Evolutionary conservation across 371 early-diverging fungal genomes (phyloP).

Genomic region (Saksenaea vasiformis): DNA sequence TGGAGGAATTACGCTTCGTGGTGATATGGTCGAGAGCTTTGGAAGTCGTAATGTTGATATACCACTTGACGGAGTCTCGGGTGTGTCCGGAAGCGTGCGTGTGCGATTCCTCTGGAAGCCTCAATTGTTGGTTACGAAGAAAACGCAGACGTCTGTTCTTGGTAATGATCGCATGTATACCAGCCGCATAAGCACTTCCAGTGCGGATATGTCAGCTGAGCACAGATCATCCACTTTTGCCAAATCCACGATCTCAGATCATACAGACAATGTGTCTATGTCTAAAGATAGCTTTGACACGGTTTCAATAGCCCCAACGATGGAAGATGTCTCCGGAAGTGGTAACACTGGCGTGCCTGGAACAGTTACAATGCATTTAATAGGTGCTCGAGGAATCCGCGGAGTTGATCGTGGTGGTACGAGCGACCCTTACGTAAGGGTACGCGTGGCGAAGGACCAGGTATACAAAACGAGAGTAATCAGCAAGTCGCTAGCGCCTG

Average conservation of each 20-base stretch:
- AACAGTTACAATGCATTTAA: conserved; percentile 38
- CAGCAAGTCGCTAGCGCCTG: conserved; percentile 71
- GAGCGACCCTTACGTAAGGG: conserved; percentile 56
- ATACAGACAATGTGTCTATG: conserved; percentile 1
- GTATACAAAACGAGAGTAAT: conserved; percentile 73
- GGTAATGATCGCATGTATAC: conserved; percentile 16
- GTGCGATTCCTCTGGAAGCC: conserved; percentile 51
- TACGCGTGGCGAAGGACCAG: conserved; percentile 51
- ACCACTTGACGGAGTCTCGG: conserved; percentile 42
- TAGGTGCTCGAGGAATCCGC: conserved; percentile 57
- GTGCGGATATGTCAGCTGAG: not conserved
- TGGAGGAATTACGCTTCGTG: conserved; percentile 42
- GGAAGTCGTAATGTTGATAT: conserved; percentile 31
- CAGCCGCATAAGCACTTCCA: conserved; percentile 5
- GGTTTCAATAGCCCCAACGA: conserved; percentile 9
- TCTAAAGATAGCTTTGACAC: conserved; percentile 14
- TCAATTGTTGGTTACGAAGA: conserved; percentile 33
- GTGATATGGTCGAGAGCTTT: conserved; percentile 48
- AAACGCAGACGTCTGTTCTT: conserved; percentile 43
- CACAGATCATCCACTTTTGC: not conserved
- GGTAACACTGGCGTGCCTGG: conserved; percentile 19
- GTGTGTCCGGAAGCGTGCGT: conserved; percentile 33
- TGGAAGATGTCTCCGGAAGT: not conserved
- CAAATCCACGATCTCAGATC: not conserved
- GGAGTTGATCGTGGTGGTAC: conserved; percentile 55